These are phyloP conservation scores for Conidiobolus incongruus DNA, from an alignment of 371 early-diverging fungal genomes.

Conservation along the genomic window DNA sequence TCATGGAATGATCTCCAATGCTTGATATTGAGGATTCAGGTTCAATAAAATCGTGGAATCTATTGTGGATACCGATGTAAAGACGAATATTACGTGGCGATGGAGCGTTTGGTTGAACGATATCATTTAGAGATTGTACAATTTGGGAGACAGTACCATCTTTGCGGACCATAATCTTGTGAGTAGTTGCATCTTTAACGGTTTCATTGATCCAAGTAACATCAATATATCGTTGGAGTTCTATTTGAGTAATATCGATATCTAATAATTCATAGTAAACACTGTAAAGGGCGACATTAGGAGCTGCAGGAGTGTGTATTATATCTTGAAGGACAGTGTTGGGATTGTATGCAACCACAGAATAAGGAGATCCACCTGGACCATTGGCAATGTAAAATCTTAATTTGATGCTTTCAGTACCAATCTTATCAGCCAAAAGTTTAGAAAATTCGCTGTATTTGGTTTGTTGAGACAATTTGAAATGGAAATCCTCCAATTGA, in stretches of 20 bases:
- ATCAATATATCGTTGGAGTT: conserved; percentile 37
- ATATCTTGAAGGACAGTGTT: conserved; percentile 31
- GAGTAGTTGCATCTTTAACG: conserved; percentile 15
- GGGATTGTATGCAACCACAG: conserved; percentile 17
- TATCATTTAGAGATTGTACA: conserved; percentile 23
- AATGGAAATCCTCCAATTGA: neutral
- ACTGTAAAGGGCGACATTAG: conserved; percentile 8
- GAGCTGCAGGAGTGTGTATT: conserved; percentile 13
- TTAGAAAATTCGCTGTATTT: neutral
- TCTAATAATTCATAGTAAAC: conserved; percentile 68
- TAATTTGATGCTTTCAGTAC: conserved; percentile 35
- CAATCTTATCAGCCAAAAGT: conserved; percentile 22
- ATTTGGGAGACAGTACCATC: conserved; percentile 26
- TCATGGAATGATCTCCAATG: conserved; percentile 7
- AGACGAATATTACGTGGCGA: conserved; percentile 13
- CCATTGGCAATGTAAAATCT: conserved; percentile 23
- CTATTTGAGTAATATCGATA: conserved; percentile 52
- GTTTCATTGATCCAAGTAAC: conserved; percentile 26
- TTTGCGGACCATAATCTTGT: conserved; percentile 30
- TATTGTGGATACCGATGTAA: conserved; percentile 15
- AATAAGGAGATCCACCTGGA: conserved; percentile 12
- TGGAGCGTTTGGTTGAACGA: conserved; percentile 15
- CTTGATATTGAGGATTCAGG: conserved; percentile 14
- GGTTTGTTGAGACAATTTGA: neutral
- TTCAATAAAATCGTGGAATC: conserved; percentile 14